A percentile compares a stretch with the other conserved stretches of the same genome.
phyloP scores from a whole-genome alignment of 345 rosid species.

The Eucalyptus microcorys region DNA sequence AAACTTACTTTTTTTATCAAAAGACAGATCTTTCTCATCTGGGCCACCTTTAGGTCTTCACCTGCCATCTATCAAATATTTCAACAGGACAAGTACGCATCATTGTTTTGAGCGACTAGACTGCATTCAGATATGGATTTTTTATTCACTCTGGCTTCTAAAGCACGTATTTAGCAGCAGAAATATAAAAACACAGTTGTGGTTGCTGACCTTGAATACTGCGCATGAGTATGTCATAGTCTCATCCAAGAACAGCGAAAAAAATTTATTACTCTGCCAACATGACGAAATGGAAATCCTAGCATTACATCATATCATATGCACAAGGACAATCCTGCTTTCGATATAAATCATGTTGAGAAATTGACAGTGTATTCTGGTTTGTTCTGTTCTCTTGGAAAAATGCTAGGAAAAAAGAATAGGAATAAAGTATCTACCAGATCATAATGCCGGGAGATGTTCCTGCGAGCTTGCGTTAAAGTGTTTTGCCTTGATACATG shows the following conservation, averaged over 20 bases:
- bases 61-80: conserved; percentile 28
- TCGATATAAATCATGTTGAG: background rate
- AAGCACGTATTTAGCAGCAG: background rate
- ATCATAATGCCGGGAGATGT: conserved; percentile 85
- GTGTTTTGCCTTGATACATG: conserved; percentile 74
- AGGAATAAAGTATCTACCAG: conserved; percentile 26
- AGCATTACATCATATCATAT: background rate
- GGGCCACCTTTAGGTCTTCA: conserved; percentile 69
- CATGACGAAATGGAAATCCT: background rate
- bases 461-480: conserved; percentile 87
- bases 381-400: background rate
- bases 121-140: background rate
- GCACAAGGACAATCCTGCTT: background rate
- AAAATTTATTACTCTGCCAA: conserved; percentile 70
- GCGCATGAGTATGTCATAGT: conserved; percentile 87
- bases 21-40: conserved; percentile 58
- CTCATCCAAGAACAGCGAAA: conserved; percentile 72
- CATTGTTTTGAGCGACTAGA: background rate
- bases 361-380: background rate
- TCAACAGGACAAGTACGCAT: background rate
- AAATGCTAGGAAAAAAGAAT: background rate
- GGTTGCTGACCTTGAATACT: conserved; percentile 52
- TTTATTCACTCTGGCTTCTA: background rate
- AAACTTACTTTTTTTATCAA: conserved; percentile 56
- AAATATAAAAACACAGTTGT: background rate